Evolutionary conservation across 1,284 basidiomycete genomes (phyloP), one percentile per base, ranked within the genome.

Genomic region (Anthracocystis panici-leucophaei): DNA sequence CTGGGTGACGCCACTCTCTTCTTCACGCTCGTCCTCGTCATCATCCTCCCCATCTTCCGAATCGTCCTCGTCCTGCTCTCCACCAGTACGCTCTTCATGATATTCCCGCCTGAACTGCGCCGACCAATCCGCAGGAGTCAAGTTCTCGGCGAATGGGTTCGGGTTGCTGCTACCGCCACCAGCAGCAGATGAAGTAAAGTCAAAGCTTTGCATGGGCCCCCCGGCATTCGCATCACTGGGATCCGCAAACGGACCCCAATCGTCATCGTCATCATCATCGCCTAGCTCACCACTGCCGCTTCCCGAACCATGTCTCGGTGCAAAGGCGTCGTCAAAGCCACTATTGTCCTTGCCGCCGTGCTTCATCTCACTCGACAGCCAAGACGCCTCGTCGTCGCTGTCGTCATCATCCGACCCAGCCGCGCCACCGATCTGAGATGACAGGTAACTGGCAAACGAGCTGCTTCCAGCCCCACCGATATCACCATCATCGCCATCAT

Each of bases 191-290:
- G 53, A 57, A 3, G 72, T 66, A 31, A 69, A 75, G 57, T 66
- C 71, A 11, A 69, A 69, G 33, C 52, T 65, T 33, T 65, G 61
- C 8, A 58, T 65, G 4, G 57, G 57, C 5, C 59, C 64, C 1
- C 51, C 48, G 0, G 38, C 48, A n/a, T 46, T 42, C 2, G 49
- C 55, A 46, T 69, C 65, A 45, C 49, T 57, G 7, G 78, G 75
- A 48, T 83, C 83, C 5, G 82, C 73, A 55, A 84, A 84, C 10
- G 83, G 82, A 12, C 83, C 83, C 83, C 83, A 85, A 11, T 84
- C 82, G 61, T 82, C 80, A 45, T 84, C 80, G 6, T 79, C 74
- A 44, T 73, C 70, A 6, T 73, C 69, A 14, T 75, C 73, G n/a
- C 63, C 66, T 18, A 69, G 49, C 46, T 70, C 72, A 14, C 71